Percentiles rank a stretch among this genome's conserved stretches.
Evolutionary conservation across 2,329 filamentous ascomycete species (phyloP).

Genomic region (Neopestalotiopsis sp.): DNA sequence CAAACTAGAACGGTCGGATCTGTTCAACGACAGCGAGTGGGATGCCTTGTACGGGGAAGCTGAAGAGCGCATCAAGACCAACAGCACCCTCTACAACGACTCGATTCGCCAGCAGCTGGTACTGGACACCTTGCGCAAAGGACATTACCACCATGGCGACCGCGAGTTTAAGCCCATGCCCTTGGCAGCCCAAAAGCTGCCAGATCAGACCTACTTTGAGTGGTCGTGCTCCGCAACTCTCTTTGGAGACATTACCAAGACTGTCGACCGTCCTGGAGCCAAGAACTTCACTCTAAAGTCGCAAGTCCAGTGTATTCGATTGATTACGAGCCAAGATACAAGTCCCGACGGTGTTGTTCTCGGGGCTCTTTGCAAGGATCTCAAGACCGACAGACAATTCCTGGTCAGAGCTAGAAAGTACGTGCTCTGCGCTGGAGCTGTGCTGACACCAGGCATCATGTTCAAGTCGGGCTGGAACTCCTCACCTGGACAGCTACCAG

Average conservation of each 20-base stretch:
- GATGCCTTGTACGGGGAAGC: slow-evolving; percentile 6
- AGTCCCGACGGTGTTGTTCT: slow-evolving; percentile 14
- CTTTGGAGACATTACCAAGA: slow-evolving; percentile 18
- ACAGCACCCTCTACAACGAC: background rate
- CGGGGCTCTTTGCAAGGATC: slow-evolving; percentile 19
- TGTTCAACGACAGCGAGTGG: slow-evolving; percentile 25
- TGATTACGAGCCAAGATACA: slow-evolving; percentile 18
- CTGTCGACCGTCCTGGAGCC: background rate
- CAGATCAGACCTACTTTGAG: slow-evolving; percentile 19
- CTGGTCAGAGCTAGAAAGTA: slow-evolving; percentile 29
- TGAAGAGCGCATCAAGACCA: background rate
- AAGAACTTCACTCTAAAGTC: slow-evolving; percentile 18
- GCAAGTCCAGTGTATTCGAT: slow-evolving; percentile 19
- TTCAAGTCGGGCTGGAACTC: slow-evolving; percentile 19
- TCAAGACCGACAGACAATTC: slow-evolving; percentile 21
- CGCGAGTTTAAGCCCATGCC: background rate
- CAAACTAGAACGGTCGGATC: slow-evolving; percentile 19
- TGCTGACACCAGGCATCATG: slow-evolving; percentile 32
- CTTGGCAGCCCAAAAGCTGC: background rate
- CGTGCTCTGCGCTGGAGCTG: slow-evolving; percentile 31
- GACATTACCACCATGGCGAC: background rate
- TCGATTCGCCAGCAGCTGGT: slow-evolving; percentile 3
- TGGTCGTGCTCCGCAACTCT: slow-evolving; percentile 28
- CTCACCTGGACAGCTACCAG: background rate
- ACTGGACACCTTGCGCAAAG: background rate